Evolutionary conservation across 768 basidiomycete genomes (phyloP), one percentile per base, ranked within the genome.

Genomic region (Lepiota venenata): DNA sequence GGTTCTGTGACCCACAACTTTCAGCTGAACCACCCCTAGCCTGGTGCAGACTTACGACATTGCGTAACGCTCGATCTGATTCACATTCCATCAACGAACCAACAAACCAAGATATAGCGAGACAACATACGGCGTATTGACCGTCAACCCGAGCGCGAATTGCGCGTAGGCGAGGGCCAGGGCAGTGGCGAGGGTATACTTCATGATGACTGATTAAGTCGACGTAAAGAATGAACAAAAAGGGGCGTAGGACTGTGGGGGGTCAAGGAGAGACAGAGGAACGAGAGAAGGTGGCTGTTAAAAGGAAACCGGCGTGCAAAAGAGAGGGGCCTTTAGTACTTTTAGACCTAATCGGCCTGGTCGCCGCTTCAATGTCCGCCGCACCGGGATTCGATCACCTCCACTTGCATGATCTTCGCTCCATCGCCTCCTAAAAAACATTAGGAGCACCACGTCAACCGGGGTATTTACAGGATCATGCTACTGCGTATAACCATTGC

Each of bases 101-200:
- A 14, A 45, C 15, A 51, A 54, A 44, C 32, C 32, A 45, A 40
- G 53, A 45, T 6, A 20, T 22, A 41, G 16, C 6, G n/a, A 54
- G 15, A 47, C 57, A 38, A 77, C 86, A 58, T 63, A 88, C 87
- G 86, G 82, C 1, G 86, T 85, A 67, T 89, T 82, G 63, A 90
- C 70, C n/a, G 75, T 82, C 63, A 85, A 62, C 6, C 67, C 69
- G 47, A 61, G 47, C 47, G 60, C 77, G 66, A 52, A 74, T 57
- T 67, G 75, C 39, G 20, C 45, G 22, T 73, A 71, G 54, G 70
- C 57, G 58, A 77, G 59, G 43, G 74, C 57, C 58, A 77, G 59
- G 47, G 74, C 69, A 55, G 68, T 57, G 43, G 67, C 62, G 49
- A 66, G 43, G 58, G 61, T 60, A 58, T 69, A 72, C 63, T 74